Conservation (phyloP, 768 basidiomycete genomes). For the Suillus brevipes region DNA sequence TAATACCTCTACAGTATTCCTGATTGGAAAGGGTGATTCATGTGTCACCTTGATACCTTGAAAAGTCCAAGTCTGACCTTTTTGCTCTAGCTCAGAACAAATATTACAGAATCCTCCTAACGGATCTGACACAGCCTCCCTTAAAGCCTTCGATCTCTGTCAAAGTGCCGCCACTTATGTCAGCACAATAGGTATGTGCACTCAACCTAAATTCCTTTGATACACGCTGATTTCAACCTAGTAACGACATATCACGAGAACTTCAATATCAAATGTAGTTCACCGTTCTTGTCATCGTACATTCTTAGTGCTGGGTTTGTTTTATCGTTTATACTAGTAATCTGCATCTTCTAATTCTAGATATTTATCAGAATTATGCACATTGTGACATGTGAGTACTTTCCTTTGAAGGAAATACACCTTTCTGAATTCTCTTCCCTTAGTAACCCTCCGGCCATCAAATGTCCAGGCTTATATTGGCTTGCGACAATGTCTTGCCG, state of each 20-base stretch:
- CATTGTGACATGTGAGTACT: slow-evolving; percentile 61
- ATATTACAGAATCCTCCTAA: slow-evolving; percentile 42
- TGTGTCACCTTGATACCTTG: not conserved
- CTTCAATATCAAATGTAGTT: slow-evolving; percentile 58
- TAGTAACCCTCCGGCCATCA: slow-evolving; percentile 72
- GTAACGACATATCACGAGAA: slow-evolving; percentile 61
- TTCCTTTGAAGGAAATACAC: slow-evolving; percentile 4
- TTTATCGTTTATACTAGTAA: not conserved
- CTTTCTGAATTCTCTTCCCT: slow-evolving; percentile 15
- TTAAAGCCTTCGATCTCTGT: slow-evolving; percentile 74
- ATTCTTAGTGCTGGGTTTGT: slow-evolving; percentile 72
- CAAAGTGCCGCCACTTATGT: slow-evolving; percentile 73
- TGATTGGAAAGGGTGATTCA: slow-evolving; percentile 63
- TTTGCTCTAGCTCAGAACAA: slow-evolving; percentile 40
- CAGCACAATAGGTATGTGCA: slow-evolving; percentile 57
- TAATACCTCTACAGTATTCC: slow-evolving; percentile 53
- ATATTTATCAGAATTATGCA: slow-evolving; percentile 66
- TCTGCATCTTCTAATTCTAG: slow-evolving; percentile 5
- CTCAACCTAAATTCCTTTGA: not conserved
- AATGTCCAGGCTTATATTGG: slow-evolving; percentile 69
- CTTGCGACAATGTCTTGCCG: slow-evolving; percentile 61
- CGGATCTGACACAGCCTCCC: slow-evolving; percentile 44
- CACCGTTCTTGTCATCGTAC: slow-evolving; percentile 70
- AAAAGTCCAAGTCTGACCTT: slow-evolving; percentile 8
- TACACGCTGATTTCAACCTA: slow-evolving; percentile 15